These are phyloP conservation scores for Angomonas deanei DNA, from an alignment of 208 protist species.

Conservation along the genomic window DNA sequence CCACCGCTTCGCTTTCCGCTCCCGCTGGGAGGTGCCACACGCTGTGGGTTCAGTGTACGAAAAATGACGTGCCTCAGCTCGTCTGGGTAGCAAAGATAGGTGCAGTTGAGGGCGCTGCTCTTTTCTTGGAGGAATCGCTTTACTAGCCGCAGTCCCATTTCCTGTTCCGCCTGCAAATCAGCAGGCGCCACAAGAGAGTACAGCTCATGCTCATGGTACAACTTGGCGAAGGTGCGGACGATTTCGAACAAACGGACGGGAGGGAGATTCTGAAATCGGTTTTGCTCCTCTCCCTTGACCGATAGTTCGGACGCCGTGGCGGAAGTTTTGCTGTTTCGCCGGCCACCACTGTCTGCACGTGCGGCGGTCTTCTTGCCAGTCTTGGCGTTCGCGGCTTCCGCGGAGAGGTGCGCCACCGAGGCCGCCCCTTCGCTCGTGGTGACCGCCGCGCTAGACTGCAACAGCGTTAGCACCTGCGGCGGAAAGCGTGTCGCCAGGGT, in stretches of 20 bases:
- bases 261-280: background rate
- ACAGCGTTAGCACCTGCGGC: slow-evolving; percentile 26
- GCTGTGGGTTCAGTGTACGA: slow-evolving; percentile 21
- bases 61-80: slow-evolving; percentile 20
- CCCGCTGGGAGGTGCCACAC: slow-evolving; percentile 4
- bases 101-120: slow-evolving; percentile 48
- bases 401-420: slow-evolving; percentile 7
- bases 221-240: slow-evolving; percentile 48
- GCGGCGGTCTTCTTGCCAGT: background rate
- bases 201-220: slow-evolving; percentile 39
- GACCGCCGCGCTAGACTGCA: slow-evolving; percentile 10
- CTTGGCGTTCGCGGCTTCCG: background rate
- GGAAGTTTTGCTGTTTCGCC: background rate
- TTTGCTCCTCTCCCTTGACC: background rate
- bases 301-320: background rate
- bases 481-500: slow-evolving; percentile 19
- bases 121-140: slow-evolving; percentile 50
- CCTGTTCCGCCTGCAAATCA: slow-evolving; percentile 46
- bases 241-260: slow-evolving; percentile 21
- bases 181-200: slow-evolving; percentile 33
- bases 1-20: slow-evolving; percentile 7
- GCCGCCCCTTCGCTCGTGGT: background rate
- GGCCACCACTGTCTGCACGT: background rate
- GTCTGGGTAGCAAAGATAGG: slow-evolving; percentile 74
- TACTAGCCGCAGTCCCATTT: slow-evolving; percentile 46